Conservation (phyloP, 371 early-diverging fungal genomes). For the Lichtheimia ramosa region DNA sequence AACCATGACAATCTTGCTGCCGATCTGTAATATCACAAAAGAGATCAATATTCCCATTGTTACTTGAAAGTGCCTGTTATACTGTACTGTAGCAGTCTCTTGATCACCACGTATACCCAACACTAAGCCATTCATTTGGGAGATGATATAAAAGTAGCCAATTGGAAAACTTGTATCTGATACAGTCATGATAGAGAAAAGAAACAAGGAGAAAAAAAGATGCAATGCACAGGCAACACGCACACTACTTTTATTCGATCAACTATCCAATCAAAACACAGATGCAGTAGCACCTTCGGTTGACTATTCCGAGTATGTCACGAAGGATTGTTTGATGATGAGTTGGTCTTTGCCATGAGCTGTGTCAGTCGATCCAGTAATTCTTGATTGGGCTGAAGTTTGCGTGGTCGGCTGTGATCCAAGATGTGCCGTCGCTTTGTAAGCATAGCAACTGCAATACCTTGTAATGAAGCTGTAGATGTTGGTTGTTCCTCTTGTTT, state of each 20-base stretch:
- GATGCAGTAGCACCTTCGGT: neutral
- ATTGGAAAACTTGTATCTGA: constrained; percentile 27
- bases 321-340: no score
- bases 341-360: neutral
- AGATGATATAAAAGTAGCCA: constrained; percentile 45
- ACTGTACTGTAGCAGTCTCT: constrained; percentile 13
- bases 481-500: neutral
- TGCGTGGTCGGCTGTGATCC: constrained; percentile 10
- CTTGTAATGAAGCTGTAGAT: neutral
- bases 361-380: constrained; percentile 31
- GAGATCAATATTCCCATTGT: neutral
- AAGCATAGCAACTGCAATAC: constrained; percentile 19
- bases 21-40: constrained; percentile 11
- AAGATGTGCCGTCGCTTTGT: constrained; percentile 14
- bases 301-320: neutral
- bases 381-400: constrained; percentile 25
- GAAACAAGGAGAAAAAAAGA: constrained; percentile 1
- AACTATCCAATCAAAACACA: neutral
- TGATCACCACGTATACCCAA: constrained; percentile 26
- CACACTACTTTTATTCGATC: neutral
- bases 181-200: constrained; percentile 7
- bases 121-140: constrained; percentile 36
- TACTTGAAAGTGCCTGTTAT: neutral
- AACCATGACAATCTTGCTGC: constrained; percentile 32
- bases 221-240: neutral